Conservation (phyloP, 2,329 filamentous ascomycete species). For the Ophiostoma piceae region DNA sequence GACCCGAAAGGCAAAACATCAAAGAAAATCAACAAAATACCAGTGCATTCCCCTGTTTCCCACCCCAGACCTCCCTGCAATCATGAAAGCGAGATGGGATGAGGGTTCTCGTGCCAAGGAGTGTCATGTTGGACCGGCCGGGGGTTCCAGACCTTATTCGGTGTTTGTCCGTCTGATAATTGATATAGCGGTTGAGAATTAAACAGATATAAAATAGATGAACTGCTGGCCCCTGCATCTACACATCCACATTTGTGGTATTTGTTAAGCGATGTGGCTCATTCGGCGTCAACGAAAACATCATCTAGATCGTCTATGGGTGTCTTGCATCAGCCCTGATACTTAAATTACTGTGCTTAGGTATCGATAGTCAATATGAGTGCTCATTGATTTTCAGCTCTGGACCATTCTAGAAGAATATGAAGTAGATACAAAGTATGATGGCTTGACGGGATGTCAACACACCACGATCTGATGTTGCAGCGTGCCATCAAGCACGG, state of each 20-base stretch:
- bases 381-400: neutral
- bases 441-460: neutral
- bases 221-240: neutral
- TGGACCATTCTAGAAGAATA: neutral
- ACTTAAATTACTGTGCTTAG: neutral
- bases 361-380: neutral
- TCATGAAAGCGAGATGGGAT: neutral
- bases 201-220: neutral
- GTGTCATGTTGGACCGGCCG: neutral
- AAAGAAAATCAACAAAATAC: neutral
- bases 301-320: neutral
- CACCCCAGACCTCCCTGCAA: neutral
- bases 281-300: neutral
- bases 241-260: neutral
- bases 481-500: neutral
- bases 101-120: neutral
- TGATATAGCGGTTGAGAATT: neutral
- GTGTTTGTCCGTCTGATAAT: neutral
- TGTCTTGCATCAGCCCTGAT: neutral
- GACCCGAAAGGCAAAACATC: neutral
- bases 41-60: neutral
- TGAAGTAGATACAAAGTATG: neutral
- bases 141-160: neutral
- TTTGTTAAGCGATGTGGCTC: neutral
- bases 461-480: conserved; percentile 4